Base-by-base conservation (phyloP, 345 rosid species). In the Turritis glabra region DNA sequence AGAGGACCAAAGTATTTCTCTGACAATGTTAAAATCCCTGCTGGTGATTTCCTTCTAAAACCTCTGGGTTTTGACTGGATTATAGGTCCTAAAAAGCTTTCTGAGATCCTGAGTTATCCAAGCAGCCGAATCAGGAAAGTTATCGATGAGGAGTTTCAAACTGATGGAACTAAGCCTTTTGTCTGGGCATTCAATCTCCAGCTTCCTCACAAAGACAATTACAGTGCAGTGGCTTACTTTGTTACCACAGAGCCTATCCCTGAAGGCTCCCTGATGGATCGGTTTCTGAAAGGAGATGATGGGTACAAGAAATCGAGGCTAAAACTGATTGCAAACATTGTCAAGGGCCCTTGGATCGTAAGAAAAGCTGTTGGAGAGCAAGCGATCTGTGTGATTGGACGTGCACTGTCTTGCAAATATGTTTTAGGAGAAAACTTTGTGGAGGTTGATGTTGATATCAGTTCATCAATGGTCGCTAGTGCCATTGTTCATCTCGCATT, bases 321-420 rank as follows among this genome's bases (percentile, higher is more conserved):
- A 43, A 95, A 95, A 70, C 72, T 91, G 82, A 90, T 95, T 44
- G 99, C 97, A 35, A 95, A 92, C 90, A 86, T 95, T 27, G 97
- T 89, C 67, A 85, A 89, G 76, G 99, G 97, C 4, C 99, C 99
- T 8, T 95, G 99, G 99, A 90, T 91, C 3, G 97, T 95, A 25
- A 87, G 84, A 81, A 95, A 86, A 80, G 99, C 99, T 30, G 99
- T 91, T 64, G 99, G 97, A 46, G 97, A 95, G 86, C 99, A 91
- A 73, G 99, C 99, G 2, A 89, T 91, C 33, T 95, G 97, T 70
- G 71, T 95, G 44, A 89, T 94, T 21, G 98, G 98, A 44, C 97
- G 95, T 25, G 87, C 98, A 48, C 75, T 94, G 64, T 69, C 86
- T 46, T 90, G 97, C 79, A 88, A 85, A 74, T 89, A 87, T 69